Percentiles rank a stretch among this genome's conserved stretches.
These are phyloP conservation scores for Sanghuangporus baumii DNA, from an alignment of 1,284 basidiomycete genomes.

Conservation along the genomic window DNA sequence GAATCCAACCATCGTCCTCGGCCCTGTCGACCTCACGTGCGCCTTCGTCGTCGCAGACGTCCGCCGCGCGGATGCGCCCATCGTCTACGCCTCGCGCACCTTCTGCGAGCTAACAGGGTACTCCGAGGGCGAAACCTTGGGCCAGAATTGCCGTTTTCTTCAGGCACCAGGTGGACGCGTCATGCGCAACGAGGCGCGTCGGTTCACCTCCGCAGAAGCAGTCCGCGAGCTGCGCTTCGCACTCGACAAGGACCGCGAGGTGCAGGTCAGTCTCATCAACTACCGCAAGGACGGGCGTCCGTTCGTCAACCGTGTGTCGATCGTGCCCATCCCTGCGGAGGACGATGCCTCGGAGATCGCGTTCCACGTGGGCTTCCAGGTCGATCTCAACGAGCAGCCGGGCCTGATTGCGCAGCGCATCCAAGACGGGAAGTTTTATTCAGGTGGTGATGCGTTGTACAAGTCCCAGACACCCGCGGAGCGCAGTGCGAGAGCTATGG, in stretches of 20 bases:
- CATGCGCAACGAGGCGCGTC: conserved; percentile 57
- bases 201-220: conserved; percentile 63
- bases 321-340: conserved; percentile 76
- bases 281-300: conserved; percentile 82
- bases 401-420: conserved; percentile 76
- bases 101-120: conserved; percentile 87
- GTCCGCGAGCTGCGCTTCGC: conserved; percentile 65
- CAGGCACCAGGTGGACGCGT: conserved; percentile 72
- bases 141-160: conserved; percentile 86
- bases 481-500: conserved; percentile 30
- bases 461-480: conserved; percentile 9
- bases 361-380: conserved; percentile 91
- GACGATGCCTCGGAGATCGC: conserved; percentile 56
- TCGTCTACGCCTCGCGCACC: conserved; percentile 81
- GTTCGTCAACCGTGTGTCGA: conserved; percentile 83
- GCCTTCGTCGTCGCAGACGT: conserved; percentile 87
- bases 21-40: conserved; percentile 89
- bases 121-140: conserved; percentile 70
- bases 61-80: conserved; percentile 73
- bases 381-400: conserved; percentile 85
- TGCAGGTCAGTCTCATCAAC: conserved; percentile 84
- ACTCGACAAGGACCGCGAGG: conserved; percentile 74
- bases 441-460: conserved; percentile 24
- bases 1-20: conserved; percentile 73
- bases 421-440: conserved; percentile 60